phyloP scores from a whole-genome alignment of 805 yeast genomes.

The Candida mattraensis region DNA sequence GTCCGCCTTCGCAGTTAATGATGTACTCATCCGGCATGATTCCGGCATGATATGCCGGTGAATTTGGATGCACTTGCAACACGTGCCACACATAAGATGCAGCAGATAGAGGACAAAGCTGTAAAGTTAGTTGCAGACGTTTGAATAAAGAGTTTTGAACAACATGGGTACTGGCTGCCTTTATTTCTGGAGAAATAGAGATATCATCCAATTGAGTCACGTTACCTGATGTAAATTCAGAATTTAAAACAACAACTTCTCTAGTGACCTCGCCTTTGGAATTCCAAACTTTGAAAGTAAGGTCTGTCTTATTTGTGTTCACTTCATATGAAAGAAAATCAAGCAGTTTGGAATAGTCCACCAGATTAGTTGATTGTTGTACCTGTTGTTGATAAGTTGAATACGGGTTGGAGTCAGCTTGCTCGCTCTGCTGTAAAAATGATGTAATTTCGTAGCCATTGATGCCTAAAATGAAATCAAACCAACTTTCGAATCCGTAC shows the following conservation, averaged over 20 bases:
- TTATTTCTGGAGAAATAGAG: conserved; percentile 20
- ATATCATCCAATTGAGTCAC: conserved; percentile 30
- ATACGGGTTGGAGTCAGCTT: conserved; percentile 29
- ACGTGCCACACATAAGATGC: conserved; percentile 89
- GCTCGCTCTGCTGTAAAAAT: conserved; percentile 25
- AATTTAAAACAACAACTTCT: conserved; percentile 36
- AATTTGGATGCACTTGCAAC: conserved; percentile 63
- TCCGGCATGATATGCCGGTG: conserved; percentile 85
- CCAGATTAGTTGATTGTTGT: conserved; percentile 15
- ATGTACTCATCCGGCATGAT: conserved; percentile 86
- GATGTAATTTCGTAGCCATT: conserved; percentile 63
- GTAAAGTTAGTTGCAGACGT: conserved; percentile 65
- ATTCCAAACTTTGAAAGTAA: conserved; percentile 72
- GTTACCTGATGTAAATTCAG: conserved; percentile 21
- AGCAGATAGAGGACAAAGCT: conserved; percentile 72
- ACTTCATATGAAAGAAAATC: conserved; percentile 29
- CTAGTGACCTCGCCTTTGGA: conserved; percentile 76
- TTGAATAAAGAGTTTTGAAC: conserved; percentile 40
- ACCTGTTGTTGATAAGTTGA: conserved; percentile 10
- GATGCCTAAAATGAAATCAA: conserved; percentile 81
- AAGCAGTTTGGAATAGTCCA: conserved; percentile 23
- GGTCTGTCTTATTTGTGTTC: conserved; percentile 25
- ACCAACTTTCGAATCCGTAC: conserved; percentile 75
- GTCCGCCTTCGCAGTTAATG: conserved; percentile 84
- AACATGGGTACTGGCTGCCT: conserved; percentile 20